Evolutionary conservation across 164 flowering plant genomes (phyloP).

Genomic region (Saururus chinensis): DNA sequence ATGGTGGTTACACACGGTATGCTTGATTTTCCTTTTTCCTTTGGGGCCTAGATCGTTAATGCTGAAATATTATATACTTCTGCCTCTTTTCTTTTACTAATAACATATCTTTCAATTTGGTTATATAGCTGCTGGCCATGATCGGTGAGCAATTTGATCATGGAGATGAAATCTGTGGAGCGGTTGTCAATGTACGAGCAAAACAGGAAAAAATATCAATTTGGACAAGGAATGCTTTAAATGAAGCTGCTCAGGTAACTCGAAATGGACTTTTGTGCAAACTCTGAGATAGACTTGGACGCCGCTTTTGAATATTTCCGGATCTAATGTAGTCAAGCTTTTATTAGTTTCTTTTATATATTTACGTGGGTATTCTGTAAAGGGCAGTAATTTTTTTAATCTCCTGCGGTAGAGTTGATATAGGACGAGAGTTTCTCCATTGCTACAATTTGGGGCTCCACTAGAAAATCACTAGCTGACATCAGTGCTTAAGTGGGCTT

Average conservation of each 20-base stretch:
- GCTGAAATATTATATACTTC: background rate
- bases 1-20: slow-evolving; percentile 79
- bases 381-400: too few relatives aligned
- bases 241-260: slow-evolving; percentile 83
- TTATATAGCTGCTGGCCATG: slow-evolving; percentile 70
- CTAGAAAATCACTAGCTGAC: too few relatives aligned
- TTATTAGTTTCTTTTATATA: too few relatives aligned
- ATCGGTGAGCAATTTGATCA: slow-evolving; percentile 95
- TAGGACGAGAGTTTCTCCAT: too few relatives aligned
- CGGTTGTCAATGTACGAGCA: slow-evolving; percentile 63
- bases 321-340: too few relatives aligned
- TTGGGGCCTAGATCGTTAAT: background rate
- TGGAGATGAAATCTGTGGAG: slow-evolving; percentile 99
- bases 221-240: slow-evolving; percentile 89
- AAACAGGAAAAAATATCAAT: slow-evolving; percentile 70
- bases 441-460: too few relatives aligned
- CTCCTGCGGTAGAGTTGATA: too few relatives aligned
- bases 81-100: slow-evolving; percentile 4
- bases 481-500: too few relatives aligned
- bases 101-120: background rate
- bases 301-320: too few relatives aligned
- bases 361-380: too few relatives aligned
- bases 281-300: background rate
- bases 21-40: slow-evolving; percentile 1
- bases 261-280: background rate